Percentiles rank a stretch among this genome's conserved stretches.
These are phyloP conservation scores for Penicillium brasilianum DNA, from an alignment of 2,329 filamentous ascomycete genomes.

Conservation along the genomic window DNA sequence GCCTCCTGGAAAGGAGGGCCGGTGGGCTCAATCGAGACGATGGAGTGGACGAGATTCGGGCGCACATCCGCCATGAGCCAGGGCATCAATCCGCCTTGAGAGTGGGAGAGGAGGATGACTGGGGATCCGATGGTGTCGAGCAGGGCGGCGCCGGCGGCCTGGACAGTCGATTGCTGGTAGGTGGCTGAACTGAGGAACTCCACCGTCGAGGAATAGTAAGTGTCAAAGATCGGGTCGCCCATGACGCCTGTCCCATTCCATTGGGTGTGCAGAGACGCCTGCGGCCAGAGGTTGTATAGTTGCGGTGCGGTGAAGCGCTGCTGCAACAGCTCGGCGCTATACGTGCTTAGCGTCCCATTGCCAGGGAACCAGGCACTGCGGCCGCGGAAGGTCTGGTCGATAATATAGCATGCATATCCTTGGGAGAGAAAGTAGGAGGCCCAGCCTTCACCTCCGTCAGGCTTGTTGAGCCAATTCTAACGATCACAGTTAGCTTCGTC, in stretches of 20 bases:
- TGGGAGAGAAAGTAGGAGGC: slow-evolving; percentile 52
- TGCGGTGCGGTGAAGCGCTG: slow-evolving; percentile 42
- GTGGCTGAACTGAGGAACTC: slow-evolving; percentile 21
- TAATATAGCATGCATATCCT: slow-evolving; percentile 55
- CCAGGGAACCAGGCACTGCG: slow-evolving; percentile 34
- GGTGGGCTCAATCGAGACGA: slow-evolving; percentile 58
- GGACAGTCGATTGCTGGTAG: slow-evolving; percentile 38
- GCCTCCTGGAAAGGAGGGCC: slow-evolving; percentile 58
- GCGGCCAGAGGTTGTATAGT: slow-evolving; percentile 47
- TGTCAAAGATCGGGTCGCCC: slow-evolving; percentile 57
- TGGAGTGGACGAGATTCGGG: slow-evolving; percentile 53
- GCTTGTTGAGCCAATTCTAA: slow-evolving; percentile 54
- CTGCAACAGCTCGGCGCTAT: slow-evolving; percentile 34
- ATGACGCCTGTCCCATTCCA: slow-evolving; percentile 41
- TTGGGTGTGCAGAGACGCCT: slow-evolving; percentile 51
- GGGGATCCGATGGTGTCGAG: slow-evolving; percentile 50
- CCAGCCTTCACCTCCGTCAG: slow-evolving; percentile 55
- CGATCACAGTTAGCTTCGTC: slow-evolving; percentile 4
- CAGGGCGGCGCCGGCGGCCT: slow-evolving; percentile 49
- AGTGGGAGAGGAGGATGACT: slow-evolving; percentile 56
- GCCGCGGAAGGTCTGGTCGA: slow-evolving; percentile 48
- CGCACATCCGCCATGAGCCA: slow-evolving; percentile 57
- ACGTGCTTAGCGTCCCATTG: slow-evolving; percentile 25
- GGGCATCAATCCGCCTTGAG: slow-evolving; percentile 52
- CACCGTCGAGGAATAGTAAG: slow-evolving; percentile 50